Base-by-base conservation (phyloP, 2,329 filamentous ascomycete genomes). In the Thelonectria olida region DNA sequence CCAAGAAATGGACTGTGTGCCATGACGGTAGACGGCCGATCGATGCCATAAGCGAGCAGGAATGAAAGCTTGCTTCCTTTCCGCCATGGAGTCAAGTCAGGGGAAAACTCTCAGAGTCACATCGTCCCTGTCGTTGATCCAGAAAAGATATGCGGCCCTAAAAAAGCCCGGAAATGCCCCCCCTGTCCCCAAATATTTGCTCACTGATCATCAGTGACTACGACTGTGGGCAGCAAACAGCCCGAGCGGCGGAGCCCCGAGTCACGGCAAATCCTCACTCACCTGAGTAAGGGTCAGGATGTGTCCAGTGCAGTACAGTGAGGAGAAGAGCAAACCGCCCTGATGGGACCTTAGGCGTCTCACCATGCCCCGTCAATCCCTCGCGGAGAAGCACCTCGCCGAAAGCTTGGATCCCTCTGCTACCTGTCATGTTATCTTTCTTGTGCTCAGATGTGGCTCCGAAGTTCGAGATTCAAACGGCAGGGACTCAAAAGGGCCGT, bases 41-140 rank as follows among this genome's bases (percentile, higher is more conserved):
- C 39, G 23, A 20, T 17, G 12, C 23, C 17, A 22, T 17, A 6
- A 13, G 36, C n/a, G 36, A n/a, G 8, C 6, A 39, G 15, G 20
- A 44, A 34, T 34, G 31, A 4, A 42, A 23, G 39, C 31, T 42
- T 20, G 45, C 17, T 42, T 44, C 34, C 34, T 20, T 48, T 49
- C 34, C 42, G 31, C 53, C 42, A 39, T 49, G 45, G 54, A 36
- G 38, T 44, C 53, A 49, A 12, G 34, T 38, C 12, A 39, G 36
- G 54, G 36, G 38, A 22, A 39, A n/a, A 42, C 23, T 48, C 36
- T 17, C 48, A 51, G 48, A 22, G 48, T 51, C 19, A 51, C 48
- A 51, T 51, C 48, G 48, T n/a, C 25, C 15, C 4, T 25, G 25
- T 25, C 19, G 20, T n/a, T 7, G 39, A 23, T 38, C 9, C 19